These are phyloP conservation scores for Naganishia sp. DNA, from an alignment of 1,284 basidiomycete species.

Conservation along the genomic window DNA sequence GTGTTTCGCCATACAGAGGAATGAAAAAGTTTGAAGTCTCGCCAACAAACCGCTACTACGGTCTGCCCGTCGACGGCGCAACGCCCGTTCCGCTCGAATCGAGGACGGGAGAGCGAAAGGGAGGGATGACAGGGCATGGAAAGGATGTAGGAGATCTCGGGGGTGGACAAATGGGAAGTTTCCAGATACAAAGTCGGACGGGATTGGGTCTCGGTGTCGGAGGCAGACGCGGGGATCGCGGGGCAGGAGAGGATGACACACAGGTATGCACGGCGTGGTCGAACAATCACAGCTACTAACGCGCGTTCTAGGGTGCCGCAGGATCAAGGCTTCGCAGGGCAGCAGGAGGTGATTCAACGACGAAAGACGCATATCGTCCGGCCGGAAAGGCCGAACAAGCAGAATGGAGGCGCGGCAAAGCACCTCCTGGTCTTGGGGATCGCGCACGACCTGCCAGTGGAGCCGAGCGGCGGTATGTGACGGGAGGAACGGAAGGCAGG, in stretches of 20 bases:
- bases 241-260: background rate
- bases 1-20: background rate
- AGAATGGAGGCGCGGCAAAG: no score
- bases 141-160: background rate
- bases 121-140: background rate
- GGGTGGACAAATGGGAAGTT: conserved; percentile 13
- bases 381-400: no score
- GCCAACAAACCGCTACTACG: conserved; percentile 18
- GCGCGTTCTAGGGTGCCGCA: no score
- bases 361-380: no score
- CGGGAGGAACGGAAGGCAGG: background rate
- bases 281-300: no score
- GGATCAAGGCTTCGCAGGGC: no score
- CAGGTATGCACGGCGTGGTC: no score
- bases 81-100: background rate
- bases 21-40: conserved; percentile 14
- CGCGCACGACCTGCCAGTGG: background rate
- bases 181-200: conserved; percentile 16
- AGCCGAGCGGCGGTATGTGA: conserved; percentile 12
- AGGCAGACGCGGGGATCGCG: background rate
- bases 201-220: background rate
- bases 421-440: no score
- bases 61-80: conserved; percentile 6
- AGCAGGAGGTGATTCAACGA: no score
- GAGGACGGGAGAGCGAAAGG: background rate